Base-by-base conservation (phyloP, 148 eudicot species). In the Spergularia bocconei region DNA sequence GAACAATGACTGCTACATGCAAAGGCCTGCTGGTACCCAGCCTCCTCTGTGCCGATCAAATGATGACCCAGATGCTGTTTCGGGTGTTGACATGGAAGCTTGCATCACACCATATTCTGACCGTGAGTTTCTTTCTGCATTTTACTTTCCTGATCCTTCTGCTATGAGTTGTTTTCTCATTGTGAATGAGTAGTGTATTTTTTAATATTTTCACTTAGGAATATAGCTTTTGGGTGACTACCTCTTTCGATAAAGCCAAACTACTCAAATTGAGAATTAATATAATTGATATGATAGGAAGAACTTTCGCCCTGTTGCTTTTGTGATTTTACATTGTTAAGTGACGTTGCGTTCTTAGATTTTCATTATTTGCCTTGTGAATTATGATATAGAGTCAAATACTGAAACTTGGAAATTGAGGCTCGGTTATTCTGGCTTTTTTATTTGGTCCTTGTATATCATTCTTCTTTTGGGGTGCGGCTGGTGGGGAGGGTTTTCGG, bases 51-150 rank as follows among this genome's bases (percentile, higher is more conserved):
- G 99, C 80, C 84, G 84, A 63, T 78, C 91, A 75, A 87, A 89
- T 78, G 88, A 86, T 80, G 94, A 96, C 77, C 94, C 99, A 16
- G 98, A 96, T 90, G 94, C 99, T 50, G 90, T 86, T 15, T 87
- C 76, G 78, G 93, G 90, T 75, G 99, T 96, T 58, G 25, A 15
- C 16, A 96, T 96, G 99, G 97, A 96, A 88, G 86, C 98, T 17
- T 96, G 99, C 86, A 96, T 96, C 76, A 89, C 98, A 13, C 92
- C 90, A 54, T 96, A 96, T 79, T 88, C 97, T 67, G 95, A 96
- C 11, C 98, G 98, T 96, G 86, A 92, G 99, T 85, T 11, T 81
- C 52, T 65, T 69, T 73, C 11, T 63, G 76, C 57, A 57, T 66
- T 10, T 57, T 13, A 53, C 66, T n/a, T n/a, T 48, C 54, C 21